A percentile compares a stretch with the other conserved stretches of the same genome.
phyloP scores from a whole-genome alignment of 345 rosid species.

The Rhizophora mangle region DNA sequence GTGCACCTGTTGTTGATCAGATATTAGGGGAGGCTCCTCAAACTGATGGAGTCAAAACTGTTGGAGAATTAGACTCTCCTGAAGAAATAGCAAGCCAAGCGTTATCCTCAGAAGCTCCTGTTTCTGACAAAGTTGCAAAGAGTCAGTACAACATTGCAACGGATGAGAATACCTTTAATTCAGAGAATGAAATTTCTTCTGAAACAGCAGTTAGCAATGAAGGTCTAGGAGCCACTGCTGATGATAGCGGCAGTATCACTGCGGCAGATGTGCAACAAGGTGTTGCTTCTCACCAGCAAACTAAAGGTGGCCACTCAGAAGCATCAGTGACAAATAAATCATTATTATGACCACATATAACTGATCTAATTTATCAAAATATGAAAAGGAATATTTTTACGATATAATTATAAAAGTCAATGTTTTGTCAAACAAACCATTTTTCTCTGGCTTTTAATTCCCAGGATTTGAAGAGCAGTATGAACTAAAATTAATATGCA shows the following conservation, averaged over 20 bases:
- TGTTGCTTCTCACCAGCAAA: constrained; percentile 28
- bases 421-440: neutral
- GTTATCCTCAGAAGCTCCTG: constrained; percentile 38
- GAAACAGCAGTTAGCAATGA: constrained; percentile 35
- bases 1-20: constrained; percentile 22
- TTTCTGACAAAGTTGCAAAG: constrained; percentile 27
- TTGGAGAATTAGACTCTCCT: constrained; percentile 26
- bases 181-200: constrained; percentile 29
- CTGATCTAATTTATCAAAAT: neutral
- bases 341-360: neutral
- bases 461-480: too few species aligned
- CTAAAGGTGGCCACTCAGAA: constrained; percentile 19
- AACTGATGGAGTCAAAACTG: constrained; percentile 22
- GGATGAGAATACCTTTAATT: constrained; percentile 28
- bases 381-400: neutral
- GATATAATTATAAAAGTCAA: neutral
- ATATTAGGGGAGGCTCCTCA: constrained; percentile 25
- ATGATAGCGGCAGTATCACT: constrained; percentile 37
- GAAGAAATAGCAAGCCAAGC: constrained; percentile 39
- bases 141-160: constrained; percentile 30
- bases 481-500: neutral
- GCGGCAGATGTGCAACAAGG: constrained; percentile 35
- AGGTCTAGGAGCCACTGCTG: constrained; percentile 30
- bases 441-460: neutral
- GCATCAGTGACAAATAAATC: neutral